Conservation (phyloP, 371 early-diverging fungal species). For the Zancudomyces culisetae region DNA sequence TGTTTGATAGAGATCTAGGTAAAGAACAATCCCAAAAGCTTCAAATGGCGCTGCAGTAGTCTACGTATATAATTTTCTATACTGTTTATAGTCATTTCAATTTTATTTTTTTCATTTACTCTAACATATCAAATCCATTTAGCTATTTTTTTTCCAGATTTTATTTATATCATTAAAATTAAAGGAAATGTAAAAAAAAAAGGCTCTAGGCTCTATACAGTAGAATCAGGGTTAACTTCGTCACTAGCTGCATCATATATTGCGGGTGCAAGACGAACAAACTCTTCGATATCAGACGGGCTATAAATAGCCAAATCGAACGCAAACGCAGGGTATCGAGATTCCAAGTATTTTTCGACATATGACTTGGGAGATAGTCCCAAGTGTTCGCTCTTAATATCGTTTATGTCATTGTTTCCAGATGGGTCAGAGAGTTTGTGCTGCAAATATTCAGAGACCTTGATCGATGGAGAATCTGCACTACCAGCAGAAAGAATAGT, state of each 20-base stretch:
- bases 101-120: not conserved
- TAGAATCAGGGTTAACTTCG: conserved; percentile 14
- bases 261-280: not conserved
- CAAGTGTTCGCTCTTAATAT: too few species aligned
- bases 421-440: too few species aligned
- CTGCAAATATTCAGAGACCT: too few species aligned
- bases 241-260: conserved; percentile 7
- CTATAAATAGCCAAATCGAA: conserved; percentile 15
- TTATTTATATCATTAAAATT: too few species aligned
- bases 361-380: too few species aligned
- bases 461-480: too few species aligned
- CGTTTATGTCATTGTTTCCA: too few species aligned
- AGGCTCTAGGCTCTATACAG: conserved; percentile 16
- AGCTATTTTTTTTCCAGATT: too few species aligned
- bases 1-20: conserved; percentile 1
- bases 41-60: conserved; percentile 3
- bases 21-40: not conserved
- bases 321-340: conserved; percentile 12
- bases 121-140: conserved; percentile 6
- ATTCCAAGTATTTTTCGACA: too few species aligned
- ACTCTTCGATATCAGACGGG: conserved; percentile 8
- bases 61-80: not conserved
- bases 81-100: conserved; percentile 1
- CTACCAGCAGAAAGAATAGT: conserved; percentile 4
- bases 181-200: conserved; percentile 18